Percentiles rank a stretch among this genome's conserved stretches.
These are phyloP conservation scores for Xylaria sp. DNA, from an alignment of 2,329 filamentous ascomycete species.

Conservation along the genomic window DNA sequence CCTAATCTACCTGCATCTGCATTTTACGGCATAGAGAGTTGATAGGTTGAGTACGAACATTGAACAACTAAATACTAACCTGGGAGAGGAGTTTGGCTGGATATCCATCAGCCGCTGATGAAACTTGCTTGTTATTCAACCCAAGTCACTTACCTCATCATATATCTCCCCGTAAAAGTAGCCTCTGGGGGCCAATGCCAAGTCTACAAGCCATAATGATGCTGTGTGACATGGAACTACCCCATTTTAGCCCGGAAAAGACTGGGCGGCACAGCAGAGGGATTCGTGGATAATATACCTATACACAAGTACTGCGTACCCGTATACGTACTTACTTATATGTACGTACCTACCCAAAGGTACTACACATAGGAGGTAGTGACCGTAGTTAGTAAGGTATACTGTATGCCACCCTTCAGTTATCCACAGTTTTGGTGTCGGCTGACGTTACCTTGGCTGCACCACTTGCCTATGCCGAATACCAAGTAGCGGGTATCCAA, in stretches of 20 bases:
- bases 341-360: neutral
- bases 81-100: too few relatives aligned
- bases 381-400: neutral
- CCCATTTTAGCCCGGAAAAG: constrained; percentile 27
- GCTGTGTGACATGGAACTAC: constrained; percentile 24
- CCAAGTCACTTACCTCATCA: neutral
- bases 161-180: constrained; percentile 14
- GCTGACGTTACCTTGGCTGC: constrained; percentile 31
- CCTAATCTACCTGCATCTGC: too few relatives aligned
- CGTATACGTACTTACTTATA: neutral
- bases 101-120: neutral
- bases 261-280: constrained; percentile 30
- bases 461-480: neutral
- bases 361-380: too few relatives aligned
- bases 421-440: constrained; percentile 27
- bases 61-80: too few relatives aligned
- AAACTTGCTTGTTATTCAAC: neutral
- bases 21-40: too few relatives aligned
- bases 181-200: constrained; percentile 9
- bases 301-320: neutral
- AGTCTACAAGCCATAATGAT: neutral
- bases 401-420: neutral
- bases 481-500: neutral
- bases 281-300: constrained; percentile 33
- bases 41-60: too few relatives aligned